Evolutionary conservation across 177 flowering plant genomes (phyloP), one percentile per base, ranked within the genome.

Genomic region (Vitis hybrid): DNA sequence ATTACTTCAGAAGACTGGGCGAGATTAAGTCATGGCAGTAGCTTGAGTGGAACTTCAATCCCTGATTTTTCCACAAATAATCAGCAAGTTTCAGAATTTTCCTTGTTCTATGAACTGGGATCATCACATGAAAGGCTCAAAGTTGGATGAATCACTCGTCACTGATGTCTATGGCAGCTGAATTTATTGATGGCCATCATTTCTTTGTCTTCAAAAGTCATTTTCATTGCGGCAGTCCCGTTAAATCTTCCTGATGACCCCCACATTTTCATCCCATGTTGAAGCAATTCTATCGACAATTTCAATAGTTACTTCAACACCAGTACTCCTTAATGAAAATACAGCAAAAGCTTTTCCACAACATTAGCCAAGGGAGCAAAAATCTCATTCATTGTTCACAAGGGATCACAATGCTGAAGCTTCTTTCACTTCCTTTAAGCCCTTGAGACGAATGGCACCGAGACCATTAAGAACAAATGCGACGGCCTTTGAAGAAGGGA

Each of bases 51-150:
- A 74, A 88, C 90, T 60, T 93, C 97, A 70, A 96, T 90, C 18
- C 99, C 99, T 15, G 88, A 87, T 67, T 93, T 96, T 83, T 93
- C 99, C 66, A 96, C 98, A 88, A 96, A 96, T 56, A 94, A 72
- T 51, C 99, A 81, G 69, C 97, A 93, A 16, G 97, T 90, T 81
- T 96, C 99, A 50, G 95, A 70, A 74, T 92, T 93, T 71, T 93
- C 98, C 91, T 90, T 90, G 94, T 85, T 77, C 95, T 81, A 68
- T 93, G 98, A 76, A 95, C 86, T 77, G 93, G 79, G 57, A 93
- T 92, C 98, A 95, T 91, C 80, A 91, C 85, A 87, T 91, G 99
- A 74, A 91, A 93, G 70, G 89, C 85, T 74, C 88, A 85, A 0
- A 93, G 73, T 59, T 91, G 97, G 66, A 84, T 73, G 68, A 92